phyloP scores from a whole-genome alignment of 768 basidiomycete genomes.

The Podaxis rugospora region DNA sequence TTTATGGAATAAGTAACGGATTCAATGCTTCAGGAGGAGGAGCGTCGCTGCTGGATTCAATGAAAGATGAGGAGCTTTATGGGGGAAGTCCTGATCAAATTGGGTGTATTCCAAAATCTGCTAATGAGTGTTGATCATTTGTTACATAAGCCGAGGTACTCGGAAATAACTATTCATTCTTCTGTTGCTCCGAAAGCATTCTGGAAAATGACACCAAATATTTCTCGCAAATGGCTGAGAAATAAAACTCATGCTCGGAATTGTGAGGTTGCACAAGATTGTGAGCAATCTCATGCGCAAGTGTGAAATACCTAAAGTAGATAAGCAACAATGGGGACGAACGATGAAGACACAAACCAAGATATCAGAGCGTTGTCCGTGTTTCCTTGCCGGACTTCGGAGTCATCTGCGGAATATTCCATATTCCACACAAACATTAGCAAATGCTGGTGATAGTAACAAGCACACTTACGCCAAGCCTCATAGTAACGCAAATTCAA shows the following conservation, averaged over 20 bases:
- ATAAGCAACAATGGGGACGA: not conserved
- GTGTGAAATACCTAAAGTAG: slow-evolving; percentile 73
- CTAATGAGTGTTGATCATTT: not conserved
- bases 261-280: slow-evolving; percentile 86
- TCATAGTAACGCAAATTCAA: slow-evolving; percentile 83
- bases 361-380: slow-evolving; percentile 68
- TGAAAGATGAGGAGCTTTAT: not conserved
- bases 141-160: not conserved
- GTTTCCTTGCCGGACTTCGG: slow-evolving; percentile 50
- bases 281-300: slow-evolving; percentile 93
- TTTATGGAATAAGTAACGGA: not conserved
- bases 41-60: not conserved
- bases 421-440: not conserved
- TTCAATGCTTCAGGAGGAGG: not conserved
- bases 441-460: not conserved
- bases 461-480: slow-evolving; percentile 72
- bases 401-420: slow-evolving; percentile 51
- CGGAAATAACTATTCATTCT: not conserved
- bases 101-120: not conserved
- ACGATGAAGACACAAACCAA: slow-evolving; percentile 42
- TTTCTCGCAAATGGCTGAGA: slow-evolving; percentile 83
- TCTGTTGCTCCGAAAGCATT: slow-evolving; percentile 19
- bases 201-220: slow-evolving; percentile 39
- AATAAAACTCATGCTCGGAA: slow-evolving; percentile 92
- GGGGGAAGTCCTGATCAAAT: not conserved